Base-by-base conservation (phyloP, 345 rosid genomes). In the Brassica carinata region DNA sequence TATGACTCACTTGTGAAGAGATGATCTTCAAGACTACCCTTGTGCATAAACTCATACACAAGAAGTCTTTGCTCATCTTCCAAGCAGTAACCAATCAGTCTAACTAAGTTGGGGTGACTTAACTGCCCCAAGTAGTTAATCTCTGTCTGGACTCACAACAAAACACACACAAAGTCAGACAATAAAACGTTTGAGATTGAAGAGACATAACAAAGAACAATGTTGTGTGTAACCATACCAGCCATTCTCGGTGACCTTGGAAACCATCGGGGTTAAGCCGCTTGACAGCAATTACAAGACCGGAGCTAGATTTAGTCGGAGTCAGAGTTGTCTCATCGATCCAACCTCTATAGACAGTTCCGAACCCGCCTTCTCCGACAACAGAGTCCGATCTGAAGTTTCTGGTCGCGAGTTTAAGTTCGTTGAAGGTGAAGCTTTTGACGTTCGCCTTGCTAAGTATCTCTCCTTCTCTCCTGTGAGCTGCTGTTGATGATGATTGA, bases 201-300 rank as follows among this genome's bases (percentile, higher is more conserved):
- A 78, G 26, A 43, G 27, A 61, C 8, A 57, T 27, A 58, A 38
- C 18, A 58, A 58, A 59, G 55, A 71, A 64, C 30, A 73, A 31
- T 57, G 63, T 43, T 23, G 72, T 74, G 65, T 74, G 33, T 72
- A 30, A 10, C 43, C 58, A n/a, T 53, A 94, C 98, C 98, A 96
- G 76, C 99, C 99, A 96, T 87, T 96, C 99, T 64, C 79, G 87
- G 75, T 96, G 99, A 79, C 99, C 99, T 85, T 96, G 99, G 8
- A 80, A 82, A n/a, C 97, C 78, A 13, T 91, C 97, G 72, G 90
- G 91, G 81, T 96, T 96, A 55, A 96, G 99, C 83, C 90, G 87
- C 70, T 96, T 96, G 31, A 92, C 97, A 7, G 99, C 99, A 27
- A 96, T 91, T 34, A 90, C 90, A 76, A 90, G 76, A 75, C 98